Base-by-base conservation (phyloP, 306 rosid genomes). In the Dryas drummondii region DNA sequence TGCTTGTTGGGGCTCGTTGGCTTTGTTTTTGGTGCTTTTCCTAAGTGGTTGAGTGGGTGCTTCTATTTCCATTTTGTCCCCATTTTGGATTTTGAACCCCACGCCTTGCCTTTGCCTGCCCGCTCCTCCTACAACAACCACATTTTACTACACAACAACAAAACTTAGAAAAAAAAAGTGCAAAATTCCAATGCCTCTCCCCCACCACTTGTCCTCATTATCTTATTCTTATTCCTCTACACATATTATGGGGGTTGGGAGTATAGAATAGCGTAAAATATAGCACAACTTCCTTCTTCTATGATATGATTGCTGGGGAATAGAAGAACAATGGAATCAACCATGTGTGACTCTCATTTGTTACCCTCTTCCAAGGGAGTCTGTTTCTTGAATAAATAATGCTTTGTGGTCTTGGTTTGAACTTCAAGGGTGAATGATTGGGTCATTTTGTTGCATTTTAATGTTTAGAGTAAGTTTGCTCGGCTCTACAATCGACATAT, bases 21-120 rank as follows among this genome's bases (percentile, higher is more conserved):
- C 48, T 42, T 42, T 55, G 64, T 6, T 42, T 42, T 71, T 55
- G 75, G 48, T 55, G 44, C 63, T 16, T 42, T 22, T 32, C 37
- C 37, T 32, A 32, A 32, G 37, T 32, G 37, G 17, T 44, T 56
- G 51, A n/a, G 58, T 13, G 26, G 8, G 37, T 13, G 76, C 66
- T 46, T n/a, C 76, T 16, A 44, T 32, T 65, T 45, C 72, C 74
- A 45, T n/a, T 14, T 42, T 53, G 76, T 71, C 66, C 53, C 54
- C 44, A 56, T 56, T 56, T 56, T 6, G 4, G 22, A 11, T 44
- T 44, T 13, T 22, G 66, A 71, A 71, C 65, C 44, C 45, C 65
- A 8, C n/a, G 9, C n/a, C 4, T 10, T 4, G 22, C 7, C 65
- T 17, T 71, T 55, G 51, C n/a, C 13, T 40, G 50, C 3, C 12